Conservation (phyloP, 108 stramenopile species). For the Fragilaria radians region DNA sequence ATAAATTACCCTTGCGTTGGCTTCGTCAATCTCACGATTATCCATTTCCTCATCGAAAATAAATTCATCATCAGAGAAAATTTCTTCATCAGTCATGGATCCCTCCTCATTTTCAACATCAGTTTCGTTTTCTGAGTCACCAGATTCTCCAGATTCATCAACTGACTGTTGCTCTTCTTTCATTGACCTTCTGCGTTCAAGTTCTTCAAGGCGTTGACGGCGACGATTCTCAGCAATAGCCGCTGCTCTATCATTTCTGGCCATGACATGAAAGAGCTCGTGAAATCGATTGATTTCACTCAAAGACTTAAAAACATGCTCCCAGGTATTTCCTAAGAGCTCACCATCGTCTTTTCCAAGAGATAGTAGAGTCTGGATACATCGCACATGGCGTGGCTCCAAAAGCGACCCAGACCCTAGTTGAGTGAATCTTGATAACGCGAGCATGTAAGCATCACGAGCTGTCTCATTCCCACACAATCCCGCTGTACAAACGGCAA, state of each 20-base stretch:
- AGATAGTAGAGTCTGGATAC: constrained; percentile 85
- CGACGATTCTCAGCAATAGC: constrained; percentile 41
- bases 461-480: constrained; percentile 80
- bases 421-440: constrained; percentile 92
- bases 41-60: constrained; percentile 74
- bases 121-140: constrained; percentile 27
- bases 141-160: constrained; percentile 21
- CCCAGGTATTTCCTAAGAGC: constrained; percentile 93
- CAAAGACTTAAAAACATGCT: constrained; percentile 88
- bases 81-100: constrained; percentile 28
- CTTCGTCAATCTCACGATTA: constrained; percentile 64
- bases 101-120: constrained; percentile 11
- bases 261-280: constrained; percentile 78
- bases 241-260: constrained; percentile 53
- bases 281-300: constrained; percentile 85
- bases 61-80: constrained; percentile 48
- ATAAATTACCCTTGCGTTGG: constrained; percentile 70
- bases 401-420: constrained; percentile 89
- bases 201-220: constrained; percentile 20
- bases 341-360: constrained; percentile 94
- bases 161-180: constrained; percentile 13
- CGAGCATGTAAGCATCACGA: constrained; percentile 92
- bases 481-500: constrained; percentile 70
- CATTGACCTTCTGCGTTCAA: constrained; percentile 19
- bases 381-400: constrained; percentile 91